phyloP scores from a whole-genome alignment of 768 basidiomycete genomes.

The Mycena capillaripes region DNA sequence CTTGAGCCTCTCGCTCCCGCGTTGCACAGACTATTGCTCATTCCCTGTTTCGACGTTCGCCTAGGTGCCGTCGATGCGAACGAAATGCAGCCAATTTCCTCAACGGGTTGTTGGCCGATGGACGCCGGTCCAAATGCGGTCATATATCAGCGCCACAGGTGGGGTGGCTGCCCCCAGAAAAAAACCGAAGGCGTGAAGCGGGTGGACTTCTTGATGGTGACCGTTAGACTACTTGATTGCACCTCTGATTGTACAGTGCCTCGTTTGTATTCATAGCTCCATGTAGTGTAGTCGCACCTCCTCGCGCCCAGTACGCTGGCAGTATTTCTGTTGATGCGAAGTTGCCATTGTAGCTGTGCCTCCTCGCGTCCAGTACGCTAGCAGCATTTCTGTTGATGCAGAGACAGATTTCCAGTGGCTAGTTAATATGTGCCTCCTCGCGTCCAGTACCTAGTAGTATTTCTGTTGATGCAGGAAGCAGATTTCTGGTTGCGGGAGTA shows the following conservation, averaged over 20 bases:
- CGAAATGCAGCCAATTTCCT: not conserved
- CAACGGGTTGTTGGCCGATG: slow-evolving; percentile 6
- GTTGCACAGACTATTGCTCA: slow-evolving; percentile 4
- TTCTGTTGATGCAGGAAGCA: slow-evolving; percentile 25
- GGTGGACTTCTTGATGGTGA: slow-evolving; percentile 29
- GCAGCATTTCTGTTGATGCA: slow-evolving; percentile 24
- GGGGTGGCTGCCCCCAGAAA: slow-evolving; percentile 17
- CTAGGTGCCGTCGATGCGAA: no score
- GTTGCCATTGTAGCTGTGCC: slow-evolving; percentile 9
- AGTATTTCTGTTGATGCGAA: slow-evolving; percentile 22
- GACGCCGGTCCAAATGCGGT: slow-evolving; percentile 17
- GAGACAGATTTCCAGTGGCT: slow-evolving; percentile 9
- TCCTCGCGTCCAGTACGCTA: slow-evolving; percentile 23
- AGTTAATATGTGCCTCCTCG: slow-evolving; percentile 6
- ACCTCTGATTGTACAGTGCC: slow-evolving; percentile 21
- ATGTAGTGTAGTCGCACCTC: slow-evolving; percentile 17
- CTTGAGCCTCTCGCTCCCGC: not conserved
- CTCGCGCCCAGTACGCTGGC: slow-evolving; percentile 16
- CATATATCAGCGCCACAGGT: slow-evolving; percentile 17
- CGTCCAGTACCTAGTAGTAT: slow-evolving; percentile 24
- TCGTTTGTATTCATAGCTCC: slow-evolving; percentile 26
- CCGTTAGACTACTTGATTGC: slow-evolving; percentile 19
- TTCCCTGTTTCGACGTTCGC: not conserved
- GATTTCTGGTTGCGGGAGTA: slow-evolving; percentile 5
- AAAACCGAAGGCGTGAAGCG: no score